phyloP scores from a whole-genome alignment of 2,329 filamentous ascomycete species.

The Lecanicillium sp. region DNA sequence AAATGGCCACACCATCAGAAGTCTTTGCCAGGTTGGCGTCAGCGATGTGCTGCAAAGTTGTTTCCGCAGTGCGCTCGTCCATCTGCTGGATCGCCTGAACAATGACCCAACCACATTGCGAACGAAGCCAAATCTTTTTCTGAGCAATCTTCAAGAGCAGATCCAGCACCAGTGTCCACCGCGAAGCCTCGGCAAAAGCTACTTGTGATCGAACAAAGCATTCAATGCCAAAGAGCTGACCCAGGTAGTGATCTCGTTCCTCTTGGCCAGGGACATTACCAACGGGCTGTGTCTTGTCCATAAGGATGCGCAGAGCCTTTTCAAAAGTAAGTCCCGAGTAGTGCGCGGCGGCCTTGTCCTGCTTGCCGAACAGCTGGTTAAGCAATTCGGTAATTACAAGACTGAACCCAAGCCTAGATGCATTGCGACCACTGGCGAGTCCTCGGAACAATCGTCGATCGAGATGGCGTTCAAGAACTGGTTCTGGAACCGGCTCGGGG shows the following conservation, averaged over 20 bases:
- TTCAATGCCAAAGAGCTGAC: constrained; percentile 79
- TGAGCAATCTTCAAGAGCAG: constrained; percentile 65
- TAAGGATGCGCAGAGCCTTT: constrained; percentile 41
- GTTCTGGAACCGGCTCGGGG: constrained; percentile 39
- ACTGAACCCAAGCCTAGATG: constrained; percentile 80
- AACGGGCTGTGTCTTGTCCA: constrained; percentile 45
- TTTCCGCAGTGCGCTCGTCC: constrained; percentile 47
- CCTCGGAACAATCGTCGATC: constrained; percentile 72
- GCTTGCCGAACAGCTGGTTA: constrained; percentile 55
- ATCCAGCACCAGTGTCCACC: constrained; percentile 62
- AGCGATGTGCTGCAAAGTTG: constrained; percentile 53
- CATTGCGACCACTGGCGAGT: constrained; percentile 82
- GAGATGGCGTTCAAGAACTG: constrained; percentile 48
- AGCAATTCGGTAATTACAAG: constrained; percentile 79
- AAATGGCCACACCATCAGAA: constrained; percentile 82
- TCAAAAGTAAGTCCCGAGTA: constrained; percentile 49
- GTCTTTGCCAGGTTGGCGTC: constrained; percentile 65
- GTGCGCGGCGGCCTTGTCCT: constrained; percentile 33
- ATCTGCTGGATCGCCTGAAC: constrained; percentile 62
- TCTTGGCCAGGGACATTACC: constrained; percentile 59
- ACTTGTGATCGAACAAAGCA: constrained; percentile 74
- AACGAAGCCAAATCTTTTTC: constrained; percentile 81
- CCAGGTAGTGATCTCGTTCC: constrained; percentile 76
- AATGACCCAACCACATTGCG: constrained; percentile 79
- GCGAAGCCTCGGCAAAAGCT: constrained; percentile 51